A percentile compares a stretch with the other conserved stretches of the same genome.
Evolutionary conservation across 1,284 basidiomycete species (phyloP).

Genomic region (Microstroma glucosiphilum): DNA sequence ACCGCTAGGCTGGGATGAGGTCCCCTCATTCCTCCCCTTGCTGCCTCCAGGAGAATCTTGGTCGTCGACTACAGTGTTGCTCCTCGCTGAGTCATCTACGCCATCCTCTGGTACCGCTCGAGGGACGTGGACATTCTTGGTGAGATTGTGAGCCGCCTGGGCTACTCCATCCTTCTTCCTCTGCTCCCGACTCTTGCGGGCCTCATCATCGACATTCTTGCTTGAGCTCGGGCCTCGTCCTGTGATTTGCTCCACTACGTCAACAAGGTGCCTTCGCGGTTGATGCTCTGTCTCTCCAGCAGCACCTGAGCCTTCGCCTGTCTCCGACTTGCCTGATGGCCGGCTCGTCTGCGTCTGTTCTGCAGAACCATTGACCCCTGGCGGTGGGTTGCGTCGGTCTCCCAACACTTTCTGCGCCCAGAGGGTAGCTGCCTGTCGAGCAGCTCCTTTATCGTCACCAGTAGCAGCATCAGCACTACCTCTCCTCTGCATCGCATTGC

Average conservation of each 20-base stretch:
- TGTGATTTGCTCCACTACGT: constrained; percentile 40
- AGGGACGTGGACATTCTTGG: constrained; percentile 27
- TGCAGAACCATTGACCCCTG: neutral
- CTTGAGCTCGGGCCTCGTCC: constrained; percentile 37
- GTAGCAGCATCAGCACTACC: neutral
- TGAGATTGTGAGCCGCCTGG: neutral
- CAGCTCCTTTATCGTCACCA: constrained; percentile 26
- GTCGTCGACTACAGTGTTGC: constrained; percentile 1
- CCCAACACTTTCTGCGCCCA: constrained; percentile 45
- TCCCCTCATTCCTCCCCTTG: neutral
- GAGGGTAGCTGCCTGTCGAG: constrained; percentile 33
- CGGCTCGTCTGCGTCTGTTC: neutral
- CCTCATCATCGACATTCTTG: constrained; percentile 39
- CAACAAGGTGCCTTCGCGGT: constrained; percentile 31
- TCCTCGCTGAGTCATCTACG: neutral
- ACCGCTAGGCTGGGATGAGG: neutral
- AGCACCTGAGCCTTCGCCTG: neutral
- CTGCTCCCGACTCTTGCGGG: constrained; percentile 27
- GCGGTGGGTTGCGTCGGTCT: constrained; percentile 19
- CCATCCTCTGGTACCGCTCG: constrained; percentile 24
- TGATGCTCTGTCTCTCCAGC: constrained; percentile 3
- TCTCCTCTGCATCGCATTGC: neutral
- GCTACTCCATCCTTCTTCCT: constrained; percentile 17
- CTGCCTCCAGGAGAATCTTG: neutral
- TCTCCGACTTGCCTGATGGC: neutral